Evolutionary conservation across 768 basidiomycete species (phyloP).

Genomic region (Auriculariales sp.): DNA sequence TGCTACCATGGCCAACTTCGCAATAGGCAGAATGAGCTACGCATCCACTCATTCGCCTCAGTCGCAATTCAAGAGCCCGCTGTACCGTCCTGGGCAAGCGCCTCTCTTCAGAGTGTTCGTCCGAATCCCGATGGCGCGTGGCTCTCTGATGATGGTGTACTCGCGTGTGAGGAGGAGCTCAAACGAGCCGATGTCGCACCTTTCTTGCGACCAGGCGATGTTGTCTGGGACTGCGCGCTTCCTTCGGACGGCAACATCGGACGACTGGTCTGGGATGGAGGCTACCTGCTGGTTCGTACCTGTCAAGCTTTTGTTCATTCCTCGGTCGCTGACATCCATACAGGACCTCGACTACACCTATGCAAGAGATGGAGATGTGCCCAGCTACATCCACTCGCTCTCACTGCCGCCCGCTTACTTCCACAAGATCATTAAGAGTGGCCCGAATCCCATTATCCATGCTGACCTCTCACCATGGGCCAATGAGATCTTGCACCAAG

Average conservation of each 20-base stretch:
- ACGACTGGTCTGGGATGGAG: slow-evolving; percentile 79
- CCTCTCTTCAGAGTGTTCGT: slow-evolving; percentile 72
- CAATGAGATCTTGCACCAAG: slow-evolving; percentile 54
- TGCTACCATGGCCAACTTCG: background rate
- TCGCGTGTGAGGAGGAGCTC: slow-evolving; percentile 73
- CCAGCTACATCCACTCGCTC: slow-evolving; percentile 64
- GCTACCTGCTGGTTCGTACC: slow-evolving; percentile 60
- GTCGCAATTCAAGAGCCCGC: slow-evolving; percentile 64
- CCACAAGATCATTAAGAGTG: slow-evolving; percentile 65
- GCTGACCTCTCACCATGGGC: slow-evolving; percentile 70
- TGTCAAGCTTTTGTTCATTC: slow-evolving; percentile 5
- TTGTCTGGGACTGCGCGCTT: slow-evolving; percentile 78
- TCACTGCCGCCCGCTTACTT: slow-evolving; percentile 83
- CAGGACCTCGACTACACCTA: slow-evolving; percentile 81
- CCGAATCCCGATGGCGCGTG: slow-evolving; percentile 79
- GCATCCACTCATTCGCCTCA: too few species aligned
- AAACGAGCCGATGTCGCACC: slow-evolving; percentile 48
- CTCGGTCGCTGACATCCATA: background rate
- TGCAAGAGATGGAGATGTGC: slow-evolving; percentile 59
- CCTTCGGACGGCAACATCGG: slow-evolving; percentile 78
- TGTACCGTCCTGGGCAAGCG: slow-evolving; percentile 57
- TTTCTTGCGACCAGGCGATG: slow-evolving; percentile 59
- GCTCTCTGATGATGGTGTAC: slow-evolving; percentile 66
- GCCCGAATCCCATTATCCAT: slow-evolving; percentile 37
- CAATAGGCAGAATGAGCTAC: background rate